A percentile compares a stretch with the other conserved stretches of the same genome.
These are phyloP conservation scores for Penicillium vulpinum DNA, from an alignment of 2,329 filamentous ascomycete genomes.

Conservation along the genomic window DNA sequence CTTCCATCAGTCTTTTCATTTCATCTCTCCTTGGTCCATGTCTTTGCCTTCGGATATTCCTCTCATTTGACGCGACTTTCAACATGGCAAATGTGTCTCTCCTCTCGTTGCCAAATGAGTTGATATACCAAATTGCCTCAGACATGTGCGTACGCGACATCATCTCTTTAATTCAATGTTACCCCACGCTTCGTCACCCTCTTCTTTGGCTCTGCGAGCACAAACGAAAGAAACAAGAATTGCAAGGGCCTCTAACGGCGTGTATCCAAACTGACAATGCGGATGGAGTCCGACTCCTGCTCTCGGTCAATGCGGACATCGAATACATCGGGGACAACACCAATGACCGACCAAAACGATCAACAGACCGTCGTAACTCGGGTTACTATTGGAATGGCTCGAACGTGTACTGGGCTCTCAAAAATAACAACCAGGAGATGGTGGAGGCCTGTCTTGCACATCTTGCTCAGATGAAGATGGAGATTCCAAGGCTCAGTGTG, in stretches of 20 bases:
- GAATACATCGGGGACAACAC: not conserved
- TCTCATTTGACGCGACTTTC: not conserved
- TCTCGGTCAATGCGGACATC: not conserved
- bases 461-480: not conserved
- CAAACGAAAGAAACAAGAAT: not conserved
- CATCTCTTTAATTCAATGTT: not conserved
- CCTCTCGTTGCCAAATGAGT: not conserved
- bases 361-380: not conserved
- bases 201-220: not conserved
- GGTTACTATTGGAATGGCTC: not conserved
- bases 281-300: not conserved
- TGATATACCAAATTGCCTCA: not conserved
- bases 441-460: not conserved
- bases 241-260: not conserved
- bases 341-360: too few relatives aligned
- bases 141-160: not conserved
- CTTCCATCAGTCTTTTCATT: too few relatives aligned
- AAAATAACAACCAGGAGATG: not conserved
- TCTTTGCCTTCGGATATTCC: too few relatives aligned
- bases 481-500: not conserved
- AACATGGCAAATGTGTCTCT: not conserved
- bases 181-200: not conserved
- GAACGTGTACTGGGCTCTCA: not conserved
- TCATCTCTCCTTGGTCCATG: too few relatives aligned
- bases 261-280: not conserved